phyloP scores from a whole-genome alignment of 768 basidiomycete species.

The Serendipita sp. region DNA sequence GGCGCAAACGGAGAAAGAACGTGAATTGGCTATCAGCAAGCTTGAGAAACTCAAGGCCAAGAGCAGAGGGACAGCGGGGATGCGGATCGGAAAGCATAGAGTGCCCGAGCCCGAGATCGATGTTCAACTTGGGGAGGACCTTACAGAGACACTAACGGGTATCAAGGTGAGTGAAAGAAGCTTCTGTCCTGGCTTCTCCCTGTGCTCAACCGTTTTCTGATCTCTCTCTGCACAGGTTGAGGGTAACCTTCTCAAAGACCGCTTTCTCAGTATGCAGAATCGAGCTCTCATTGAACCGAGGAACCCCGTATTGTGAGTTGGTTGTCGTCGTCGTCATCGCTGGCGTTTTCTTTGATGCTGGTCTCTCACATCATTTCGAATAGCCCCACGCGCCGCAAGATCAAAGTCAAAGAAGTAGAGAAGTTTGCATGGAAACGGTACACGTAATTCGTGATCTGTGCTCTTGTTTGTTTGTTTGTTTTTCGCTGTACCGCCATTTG shows the following conservation, averaged over 20 bases:
- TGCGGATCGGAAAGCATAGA: conserved; percentile 63
- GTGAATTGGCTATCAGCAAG: conserved; percentile 24
- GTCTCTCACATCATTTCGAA: too few relatives aligned
- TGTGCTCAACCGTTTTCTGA: not conserved
- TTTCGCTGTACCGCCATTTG: too few relatives aligned
- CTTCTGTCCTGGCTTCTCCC: too few relatives aligned
- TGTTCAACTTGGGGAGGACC: conserved; percentile 82
- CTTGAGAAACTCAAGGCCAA: conserved; percentile 34
- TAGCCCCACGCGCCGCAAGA: conserved; percentile 13
- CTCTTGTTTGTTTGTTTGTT: too few relatives aligned
- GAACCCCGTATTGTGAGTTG: conserved; percentile 52
- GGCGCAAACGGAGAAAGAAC: conserved; percentile 26
- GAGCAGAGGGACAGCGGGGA: conserved; percentile 47
- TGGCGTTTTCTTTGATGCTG: not conserved
- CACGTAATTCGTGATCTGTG: too few relatives aligned
- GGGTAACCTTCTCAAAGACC: conserved; percentile 83
- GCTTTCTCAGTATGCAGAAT: conserved; percentile 76
- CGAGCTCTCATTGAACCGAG: conserved; percentile 78
- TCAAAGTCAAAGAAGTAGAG: conserved; percentile 21
- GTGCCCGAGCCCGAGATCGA: conserved; percentile 54
- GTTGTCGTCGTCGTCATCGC: not conserved
- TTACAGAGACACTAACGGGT: conserved; percentile 67
- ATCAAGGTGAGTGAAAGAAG: conserved; percentile 52
- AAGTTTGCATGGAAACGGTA: conserved; percentile 26
- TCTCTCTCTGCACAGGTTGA: conserved; percentile 44